phyloP scores from a whole-genome alignment of 805 yeast genomes.

The Candida andamanensis region DNA sequence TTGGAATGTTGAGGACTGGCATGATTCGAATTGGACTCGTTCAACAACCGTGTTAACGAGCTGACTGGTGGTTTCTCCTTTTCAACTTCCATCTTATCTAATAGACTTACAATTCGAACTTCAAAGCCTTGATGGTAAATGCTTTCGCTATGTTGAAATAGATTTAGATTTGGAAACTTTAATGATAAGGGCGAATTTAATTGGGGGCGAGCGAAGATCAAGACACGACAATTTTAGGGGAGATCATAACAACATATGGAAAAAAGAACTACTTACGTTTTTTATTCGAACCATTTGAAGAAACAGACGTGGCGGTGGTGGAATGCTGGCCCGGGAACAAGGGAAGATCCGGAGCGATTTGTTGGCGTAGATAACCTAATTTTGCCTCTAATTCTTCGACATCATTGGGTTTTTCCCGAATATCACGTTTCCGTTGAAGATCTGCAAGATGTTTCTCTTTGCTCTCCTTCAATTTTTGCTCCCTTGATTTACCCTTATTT shows the following conservation, averaged over 20 bases:
- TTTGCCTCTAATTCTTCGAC: constrained; percentile 33
- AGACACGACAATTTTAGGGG: too few relatives aligned
- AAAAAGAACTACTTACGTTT: too few relatives aligned
- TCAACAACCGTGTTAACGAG: constrained; percentile 34
- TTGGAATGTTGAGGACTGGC: constrained; percentile 12
- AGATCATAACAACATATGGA: too few relatives aligned
- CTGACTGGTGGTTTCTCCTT: constrained; percentile 22
- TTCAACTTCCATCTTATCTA: too few relatives aligned
- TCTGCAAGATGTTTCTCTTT: constrained; percentile 14
- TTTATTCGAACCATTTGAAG: too few relatives aligned
- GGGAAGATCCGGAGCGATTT: constrained; percentile 12
- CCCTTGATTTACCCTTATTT: constrained; percentile 14
- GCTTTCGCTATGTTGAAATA: too few relatives aligned
- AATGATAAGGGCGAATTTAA: too few relatives aligned
- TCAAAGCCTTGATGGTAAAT: too few relatives aligned
- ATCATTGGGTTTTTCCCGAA: constrained; percentile 29
- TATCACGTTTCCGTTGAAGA: constrained; percentile 17
- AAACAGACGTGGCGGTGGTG: too few relatives aligned
- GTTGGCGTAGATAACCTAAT: constrained; percentile 15
- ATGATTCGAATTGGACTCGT: constrained; percentile 25
- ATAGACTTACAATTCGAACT: too few relatives aligned
- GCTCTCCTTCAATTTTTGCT: constrained; percentile 14
- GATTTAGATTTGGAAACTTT: too few relatives aligned
- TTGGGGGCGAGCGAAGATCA: too few relatives aligned
- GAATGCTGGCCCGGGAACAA: constrained; percentile 14